Evolutionary conservation across 768 basidiomycete species (phyloP), one percentile per base, ranked within the genome.

Genomic region (Pulveroboletus sp.): DNA sequence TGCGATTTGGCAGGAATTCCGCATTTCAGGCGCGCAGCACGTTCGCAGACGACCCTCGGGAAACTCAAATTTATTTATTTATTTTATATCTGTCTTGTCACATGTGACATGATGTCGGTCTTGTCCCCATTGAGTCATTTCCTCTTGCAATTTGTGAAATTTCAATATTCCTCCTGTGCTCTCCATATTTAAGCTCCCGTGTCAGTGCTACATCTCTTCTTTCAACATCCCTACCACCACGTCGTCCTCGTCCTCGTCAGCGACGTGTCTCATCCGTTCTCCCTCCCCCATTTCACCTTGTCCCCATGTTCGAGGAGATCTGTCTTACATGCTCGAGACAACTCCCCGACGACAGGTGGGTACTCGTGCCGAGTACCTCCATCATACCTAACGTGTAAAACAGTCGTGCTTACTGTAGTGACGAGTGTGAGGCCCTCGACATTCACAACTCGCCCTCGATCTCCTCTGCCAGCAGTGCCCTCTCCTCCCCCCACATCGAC

Each of bases 221-320:
- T 25, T 40, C 55, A 52, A 49, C 63, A 45, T 52, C 61, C 47
- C 45, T 27, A 33, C 47, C 33, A 37, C 36, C 27, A 29, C 27
- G 27, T 29, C 27, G 36, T 44, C 59, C 16, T 37, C 50, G 43
- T 50, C 54, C 47, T 47, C 50, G 6, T 17, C 49, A 12, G 14
- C 56, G 40, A 33, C 45, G 25, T 50, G 6, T 39, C 41, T 39
- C 37, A 9, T 10, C 40, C 16, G 14, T 20, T 40, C 23, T 33
- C 35, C n/a, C 13, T 19, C 23, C 9, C 19, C 44, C 23, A 14
- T 21, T 17, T 17, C 12, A 17, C 42, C 56, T 42, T 42, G 47
- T 52, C 48, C 60, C 58, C 59, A 90, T 89, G 87, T 88, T 86
- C 67, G 82, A 87, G 76, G 86, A 88, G 74, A 75, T 83, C 60